Conservation (phyloP, 345 rosid genomes). For the Euphorbia tirucalli region DNA sequence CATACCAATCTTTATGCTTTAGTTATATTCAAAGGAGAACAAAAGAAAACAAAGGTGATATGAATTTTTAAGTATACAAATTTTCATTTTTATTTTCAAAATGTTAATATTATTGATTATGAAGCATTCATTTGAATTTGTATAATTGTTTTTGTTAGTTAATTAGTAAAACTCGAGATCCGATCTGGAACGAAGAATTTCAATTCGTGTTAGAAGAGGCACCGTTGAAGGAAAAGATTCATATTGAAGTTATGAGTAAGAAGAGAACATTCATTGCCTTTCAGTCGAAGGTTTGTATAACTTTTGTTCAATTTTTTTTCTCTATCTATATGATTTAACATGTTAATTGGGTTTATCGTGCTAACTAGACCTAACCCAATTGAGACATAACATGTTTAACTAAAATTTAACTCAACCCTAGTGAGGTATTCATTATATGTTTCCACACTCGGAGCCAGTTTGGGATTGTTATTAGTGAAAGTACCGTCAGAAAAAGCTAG, state of each 20-base stretch:
- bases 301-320: background rate
- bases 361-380: too few species aligned
- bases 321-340: too few species aligned
- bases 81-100: too few species aligned
- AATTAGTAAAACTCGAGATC: slow-evolving; percentile 45
- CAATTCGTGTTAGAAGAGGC: slow-evolving; percentile 46
- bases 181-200: slow-evolving; percentile 56
- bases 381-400: too few species aligned
- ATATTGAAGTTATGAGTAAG: slow-evolving; percentile 42
- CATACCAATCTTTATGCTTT: slow-evolving; percentile 46
- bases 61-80: too few species aligned
- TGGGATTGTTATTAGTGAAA: too few species aligned
- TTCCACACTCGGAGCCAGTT: too few species aligned
- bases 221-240: slow-evolving; percentile 42
- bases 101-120: too few species aligned
- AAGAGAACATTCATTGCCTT: slow-evolving; percentile 20
- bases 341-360: too few species aligned
- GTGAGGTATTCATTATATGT: too few species aligned
- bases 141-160: slow-evolving; percentile 10
- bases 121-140: slow-evolving; percentile 5
- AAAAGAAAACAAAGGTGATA: slow-evolving; percentile 49
- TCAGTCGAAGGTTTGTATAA: slow-evolving; percentile 26
- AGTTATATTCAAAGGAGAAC: slow-evolving; percentile 48
- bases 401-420: too few species aligned
- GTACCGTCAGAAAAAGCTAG: too few species aligned